Conservation (phyloP, 495 filamentous ascomycete genomes). For the Halenospora varia region DNA sequence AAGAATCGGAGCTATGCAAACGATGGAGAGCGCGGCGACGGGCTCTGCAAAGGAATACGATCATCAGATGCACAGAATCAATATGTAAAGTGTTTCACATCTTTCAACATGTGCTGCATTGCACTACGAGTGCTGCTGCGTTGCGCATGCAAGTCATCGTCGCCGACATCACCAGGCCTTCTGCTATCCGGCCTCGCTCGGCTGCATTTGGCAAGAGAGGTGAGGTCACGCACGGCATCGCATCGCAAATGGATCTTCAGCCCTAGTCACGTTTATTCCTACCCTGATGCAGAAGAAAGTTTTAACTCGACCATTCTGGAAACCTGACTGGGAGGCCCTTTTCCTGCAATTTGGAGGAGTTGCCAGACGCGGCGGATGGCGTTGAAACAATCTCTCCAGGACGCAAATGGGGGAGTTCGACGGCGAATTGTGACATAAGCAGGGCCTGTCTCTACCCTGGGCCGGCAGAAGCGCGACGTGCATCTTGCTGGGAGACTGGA, state of each 20-base stretch:
- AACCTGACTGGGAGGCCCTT: conserved; percentile 18
- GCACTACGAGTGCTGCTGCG: not conserved
- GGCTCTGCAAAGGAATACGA: conserved; percentile 3
- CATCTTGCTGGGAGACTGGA: not conserved
- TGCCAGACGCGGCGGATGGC: conserved; percentile 21
- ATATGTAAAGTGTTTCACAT: conserved; percentile 20
- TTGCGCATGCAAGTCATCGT: conserved; percentile 20
- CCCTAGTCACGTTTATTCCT: not conserved
- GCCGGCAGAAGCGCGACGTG: conserved; percentile 14
- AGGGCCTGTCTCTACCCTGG: not conserved
- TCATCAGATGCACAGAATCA: conserved; percentile 9
- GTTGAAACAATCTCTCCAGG: conserved; percentile 16
- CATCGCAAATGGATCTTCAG: conserved; percentile 3
- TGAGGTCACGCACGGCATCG: not conserved
- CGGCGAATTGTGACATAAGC: conserved; percentile 15
- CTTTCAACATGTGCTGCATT: conserved; percentile 7
- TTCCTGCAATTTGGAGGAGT: conserved; percentile 17
- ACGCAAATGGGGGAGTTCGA: conserved; percentile 12
- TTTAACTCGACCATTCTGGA: not conserved
- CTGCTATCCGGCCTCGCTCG: not conserved
- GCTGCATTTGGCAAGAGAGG: not conserved
- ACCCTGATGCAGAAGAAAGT: not conserved
- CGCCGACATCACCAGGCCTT: conserved; percentile 1
- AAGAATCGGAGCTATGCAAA: conserved; percentile 9
- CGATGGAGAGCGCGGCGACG: not conserved